Evolutionary conservation across 371 early-diverging fungal species (phyloP).

Genomic region (Nosema muscidifuracis): DNA sequence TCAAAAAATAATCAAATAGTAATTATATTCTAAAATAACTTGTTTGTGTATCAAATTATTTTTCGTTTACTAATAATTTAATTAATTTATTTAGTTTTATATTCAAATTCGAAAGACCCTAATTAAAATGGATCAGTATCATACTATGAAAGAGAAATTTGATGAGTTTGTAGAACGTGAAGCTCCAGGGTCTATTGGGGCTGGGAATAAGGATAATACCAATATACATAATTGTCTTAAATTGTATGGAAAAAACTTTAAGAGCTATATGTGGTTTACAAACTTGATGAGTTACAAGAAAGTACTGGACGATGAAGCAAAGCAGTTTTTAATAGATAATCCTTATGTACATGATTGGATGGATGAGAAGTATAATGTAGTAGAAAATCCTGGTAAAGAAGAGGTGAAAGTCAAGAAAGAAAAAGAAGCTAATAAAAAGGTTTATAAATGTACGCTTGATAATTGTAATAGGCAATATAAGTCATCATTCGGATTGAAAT

Average conservation of each 20-base stretch:
- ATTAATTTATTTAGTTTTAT: too few species aligned
- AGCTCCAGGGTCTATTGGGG: too few species aligned
- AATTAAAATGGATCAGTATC: too few species aligned
- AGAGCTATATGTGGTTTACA: neutral
- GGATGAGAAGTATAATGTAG: neutral
- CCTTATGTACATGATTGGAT: conserved; percentile 1
- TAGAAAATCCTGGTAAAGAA: too few species aligned
- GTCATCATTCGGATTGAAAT: conserved; percentile 64
- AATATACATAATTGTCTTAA: neutral
- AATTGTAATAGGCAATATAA: conserved; percentile 64
- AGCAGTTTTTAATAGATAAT: neutral
- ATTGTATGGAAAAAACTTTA: neutral
- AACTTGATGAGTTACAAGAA: neutral
- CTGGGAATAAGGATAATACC: too few species aligned
- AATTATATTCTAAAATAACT: too few species aligned
- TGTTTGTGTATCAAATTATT: too few species aligned
- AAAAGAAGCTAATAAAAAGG: conserved; percentile 31
- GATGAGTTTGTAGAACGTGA: too few species aligned
- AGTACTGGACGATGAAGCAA: conserved; percentile 3
- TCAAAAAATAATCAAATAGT: too few species aligned
- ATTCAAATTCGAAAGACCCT: too few species aligned
- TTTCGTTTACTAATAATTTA: too few species aligned
- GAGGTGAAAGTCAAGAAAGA: neutral
- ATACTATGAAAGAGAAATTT: too few species aligned
- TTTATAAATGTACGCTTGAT: conserved; percentile 58